Percentiles rank a stretch among this genome's conserved stretches.
Conservation (phyloP, 345 rosid species). For the Adansonia digitata region DNA sequence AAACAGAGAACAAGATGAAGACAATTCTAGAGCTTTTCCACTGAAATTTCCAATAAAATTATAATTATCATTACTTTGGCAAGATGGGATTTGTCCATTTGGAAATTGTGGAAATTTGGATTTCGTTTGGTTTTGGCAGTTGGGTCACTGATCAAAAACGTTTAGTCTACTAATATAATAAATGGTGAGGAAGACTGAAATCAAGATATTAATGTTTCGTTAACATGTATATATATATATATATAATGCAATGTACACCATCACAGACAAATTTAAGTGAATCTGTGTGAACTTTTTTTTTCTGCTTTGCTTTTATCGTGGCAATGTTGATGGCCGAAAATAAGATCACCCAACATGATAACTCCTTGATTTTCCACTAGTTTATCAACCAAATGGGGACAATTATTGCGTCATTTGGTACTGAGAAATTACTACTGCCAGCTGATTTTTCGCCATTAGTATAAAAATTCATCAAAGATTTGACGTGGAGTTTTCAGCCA, state of each 20-base stretch:
- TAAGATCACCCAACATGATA: conserved; percentile 19
- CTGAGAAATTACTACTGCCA: not conserved
- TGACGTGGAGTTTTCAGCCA: conserved; percentile 1
- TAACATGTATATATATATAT: not conserved
- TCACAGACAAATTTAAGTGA: not conserved
- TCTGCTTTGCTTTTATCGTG: conserved; percentile 10
- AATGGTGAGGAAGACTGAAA: not conserved
- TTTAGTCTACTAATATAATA: not conserved
- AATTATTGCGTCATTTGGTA: conserved; percentile 14
- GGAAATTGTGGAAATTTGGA: not conserved
- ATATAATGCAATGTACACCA: not conserved
- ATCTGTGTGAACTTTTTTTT: not conserved
- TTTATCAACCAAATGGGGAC: conserved; percentile 2
- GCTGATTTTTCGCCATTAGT: not conserved
- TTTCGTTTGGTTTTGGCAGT: not conserved
- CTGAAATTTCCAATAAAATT: not conserved
- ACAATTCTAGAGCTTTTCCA: not conserved
- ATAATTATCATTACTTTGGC: no score
- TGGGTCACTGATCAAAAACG: not conserved
- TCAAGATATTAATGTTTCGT: not conserved
- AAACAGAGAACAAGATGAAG: not conserved
- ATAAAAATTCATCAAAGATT: not conserved
- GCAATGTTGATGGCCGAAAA: conserved; percentile 19
- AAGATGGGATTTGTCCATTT: not conserved
- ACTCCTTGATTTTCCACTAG: conserved; percentile 11